Evolutionary conservation across 179 eudicot species (phyloP).

Genomic region (Beta corolliflora): DNA sequence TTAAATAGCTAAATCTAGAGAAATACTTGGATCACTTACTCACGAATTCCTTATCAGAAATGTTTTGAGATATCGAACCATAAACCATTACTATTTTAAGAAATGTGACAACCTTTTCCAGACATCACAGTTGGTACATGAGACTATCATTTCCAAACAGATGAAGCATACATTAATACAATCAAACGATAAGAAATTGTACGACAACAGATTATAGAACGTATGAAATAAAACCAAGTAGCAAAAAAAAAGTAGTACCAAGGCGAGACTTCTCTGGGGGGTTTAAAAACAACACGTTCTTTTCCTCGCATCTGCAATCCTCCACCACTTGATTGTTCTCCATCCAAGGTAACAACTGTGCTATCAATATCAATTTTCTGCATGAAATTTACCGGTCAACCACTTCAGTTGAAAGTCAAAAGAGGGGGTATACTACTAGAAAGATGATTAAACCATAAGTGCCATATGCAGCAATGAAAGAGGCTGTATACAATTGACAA

Average conservation of each 20-base stretch:
- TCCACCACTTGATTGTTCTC: constrained; percentile 57
- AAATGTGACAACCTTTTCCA: not conserved
- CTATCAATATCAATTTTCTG: constrained; percentile 43
- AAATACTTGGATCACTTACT: not conserved
- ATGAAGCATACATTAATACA: not conserved
- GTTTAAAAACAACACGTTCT: constrained; percentile 65
- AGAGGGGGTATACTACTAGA: not conserved
- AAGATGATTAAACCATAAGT: not conserved
- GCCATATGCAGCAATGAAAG: not conserved
- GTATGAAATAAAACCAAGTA: not conserved
- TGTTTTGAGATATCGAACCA: no score
- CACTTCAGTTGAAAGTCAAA: not conserved
- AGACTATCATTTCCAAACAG: not conserved
- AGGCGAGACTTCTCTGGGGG: constrained; percentile 76
- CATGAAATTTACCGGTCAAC: not conserved
- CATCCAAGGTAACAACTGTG: constrained; percentile 49
- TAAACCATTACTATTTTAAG: not conserved
- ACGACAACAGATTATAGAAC: not conserved
- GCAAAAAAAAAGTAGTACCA: constrained; percentile 43
- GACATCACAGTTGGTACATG: not conserved
- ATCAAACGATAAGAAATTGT: not conserved
- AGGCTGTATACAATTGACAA: not conserved
- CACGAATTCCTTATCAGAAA: not conserved
- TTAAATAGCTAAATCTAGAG: not conserved
- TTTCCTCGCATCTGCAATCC: constrained; percentile 72